Conservation (phyloP, 768 basidiomycete genomes). For the Clavaria fumosa region DNA sequence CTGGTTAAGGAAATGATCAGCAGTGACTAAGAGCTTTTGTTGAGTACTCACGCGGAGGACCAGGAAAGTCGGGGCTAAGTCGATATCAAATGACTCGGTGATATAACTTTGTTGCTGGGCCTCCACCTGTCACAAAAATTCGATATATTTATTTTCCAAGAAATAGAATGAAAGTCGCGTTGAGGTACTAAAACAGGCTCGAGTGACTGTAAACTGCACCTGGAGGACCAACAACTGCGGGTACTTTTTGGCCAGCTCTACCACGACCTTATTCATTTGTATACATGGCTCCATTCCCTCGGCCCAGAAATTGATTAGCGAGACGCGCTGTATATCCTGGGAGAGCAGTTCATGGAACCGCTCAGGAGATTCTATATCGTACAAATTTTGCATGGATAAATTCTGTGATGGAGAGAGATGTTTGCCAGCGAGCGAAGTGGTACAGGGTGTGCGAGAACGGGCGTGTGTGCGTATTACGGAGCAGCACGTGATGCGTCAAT, state of each 20-base stretch:
- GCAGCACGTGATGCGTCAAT: not conserved
- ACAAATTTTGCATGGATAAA: conserved; percentile 17
- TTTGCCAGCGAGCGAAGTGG: no score
- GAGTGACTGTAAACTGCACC: conserved; percentile 23
- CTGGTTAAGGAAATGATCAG: no score
- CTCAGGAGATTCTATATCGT: conserved; percentile 40
- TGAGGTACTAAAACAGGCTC: no score
- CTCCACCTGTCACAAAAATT: no score
- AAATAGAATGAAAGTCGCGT: not conserved
- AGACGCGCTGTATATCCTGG: conserved; percentile 62
- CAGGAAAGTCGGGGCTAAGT: conserved; percentile 76
- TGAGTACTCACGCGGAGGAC: conserved; percentile 52
- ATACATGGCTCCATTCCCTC: conserved; percentile 85
- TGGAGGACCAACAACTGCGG: conserved; percentile 55
- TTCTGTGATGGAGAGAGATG: no score
- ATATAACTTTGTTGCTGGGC: conserved; percentile 74
- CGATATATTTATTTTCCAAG: not conserved
- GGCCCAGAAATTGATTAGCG: conserved; percentile 90
- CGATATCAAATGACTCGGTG: conserved; percentile 82
- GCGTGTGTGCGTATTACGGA: no score
- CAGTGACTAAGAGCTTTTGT: no score
- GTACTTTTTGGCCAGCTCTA: conserved; percentile 61
- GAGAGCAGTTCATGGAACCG: conserved; percentile 67
- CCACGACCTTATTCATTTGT: conserved; percentile 71
- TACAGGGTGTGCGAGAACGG: no score